Base-by-base conservation (phyloP, 495 filamentous ascomycete species). In the Sporormia fimetaria region DNA sequence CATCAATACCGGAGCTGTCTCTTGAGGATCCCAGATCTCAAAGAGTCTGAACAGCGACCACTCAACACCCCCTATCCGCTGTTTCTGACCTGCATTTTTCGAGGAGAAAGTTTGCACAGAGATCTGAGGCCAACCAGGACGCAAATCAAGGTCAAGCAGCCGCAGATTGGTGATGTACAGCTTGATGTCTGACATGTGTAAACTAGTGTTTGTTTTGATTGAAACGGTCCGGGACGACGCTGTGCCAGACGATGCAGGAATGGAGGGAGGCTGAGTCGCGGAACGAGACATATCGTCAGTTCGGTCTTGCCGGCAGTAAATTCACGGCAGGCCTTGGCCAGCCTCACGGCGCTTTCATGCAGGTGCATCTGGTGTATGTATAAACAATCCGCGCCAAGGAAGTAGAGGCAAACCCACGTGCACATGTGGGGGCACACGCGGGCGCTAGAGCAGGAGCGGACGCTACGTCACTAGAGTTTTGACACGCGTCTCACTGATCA, bases 31-130 rank as follows among this genome's bases (percentile, higher is more conserved):
- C 80, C 81, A 93, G n/a, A 87, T 57, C 5, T 68, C 63, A 56
- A 87, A 90, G 23, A 94, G 67, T 21, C 80, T 75, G 55, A 81
- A 93, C 20, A 94, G 65, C 7, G 78, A 75, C 83, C 85, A 93
- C 64, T 94, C 87, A 21, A 83, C 73, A 40, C 74, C 71, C 44
- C 80, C 76, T 26, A 87, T 75, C 16, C 85, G 82, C 59, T 87
- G 80, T 31, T 79, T 81, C 56, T 81, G 74, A 1, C 71, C 75
- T 0, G 65, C 65, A 55, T 79, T 74, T 38, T 74, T 79, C 7
- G 75, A 64, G 4, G 75, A 74, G 44, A 93, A 78, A 5, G 76
- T 72, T 41, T 69, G 64, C 4, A 67, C 53, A 18, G 68, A 76
- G 42, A 92, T 76, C 31, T 62, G 65, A 0, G 87, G 85, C 84